Base-by-base conservation (phyloP, 768 basidiomycete genomes). In the Kwoniella heveanensis region DNA sequence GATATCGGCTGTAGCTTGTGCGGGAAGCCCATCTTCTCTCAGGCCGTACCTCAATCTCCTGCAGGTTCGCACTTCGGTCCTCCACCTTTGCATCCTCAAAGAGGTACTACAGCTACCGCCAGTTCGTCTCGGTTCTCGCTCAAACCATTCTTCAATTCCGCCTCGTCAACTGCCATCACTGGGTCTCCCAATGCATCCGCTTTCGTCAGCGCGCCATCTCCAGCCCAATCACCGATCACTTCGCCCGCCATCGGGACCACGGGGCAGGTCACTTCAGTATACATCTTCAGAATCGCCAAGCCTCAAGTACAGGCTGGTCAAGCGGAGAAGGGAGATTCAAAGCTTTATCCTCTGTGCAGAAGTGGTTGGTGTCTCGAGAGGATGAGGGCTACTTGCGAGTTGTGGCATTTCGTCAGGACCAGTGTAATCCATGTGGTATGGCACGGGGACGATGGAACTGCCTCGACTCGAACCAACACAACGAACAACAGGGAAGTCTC, bases 371-470 rank as follows among this genome's bases (percentile, higher is more conserved):
- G 92, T 77, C 83, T 95, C 17, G 82, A 85, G 5, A 86, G 93
- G 8, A 83, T 96, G 21, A 86, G 92, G 13, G 84, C 88, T 37
- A 91, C 92, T n/a, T 94, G 92, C 79, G 88, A 88, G 3, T 81
- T 95, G 15, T 96, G 92, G 92, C 86, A 89, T 19, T 95, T 90
- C 72, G 87, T 95, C 54, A 86, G 91, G 24, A 87, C 86, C 0
- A 86, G 89, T 10, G 83, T 96, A 57, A 83, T 95, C 21, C 91
- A 92, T 63, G 88, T 88, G 69, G 82, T 95, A 5, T 96, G 93
- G 93, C 89, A 91, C 60, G 92, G 94, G 66, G 90, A 88, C 60
- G 78, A 79, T 56, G 73, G 73, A 12, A 54, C 59, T 69, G 55
- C 44, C 24, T 61, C 22, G 24, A 52, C 21, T 22, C 39, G 32